phyloP scores from a whole-genome alignment of 2,329 filamentous ascomycete genomes.

The Eurotiales sp. region DNA sequence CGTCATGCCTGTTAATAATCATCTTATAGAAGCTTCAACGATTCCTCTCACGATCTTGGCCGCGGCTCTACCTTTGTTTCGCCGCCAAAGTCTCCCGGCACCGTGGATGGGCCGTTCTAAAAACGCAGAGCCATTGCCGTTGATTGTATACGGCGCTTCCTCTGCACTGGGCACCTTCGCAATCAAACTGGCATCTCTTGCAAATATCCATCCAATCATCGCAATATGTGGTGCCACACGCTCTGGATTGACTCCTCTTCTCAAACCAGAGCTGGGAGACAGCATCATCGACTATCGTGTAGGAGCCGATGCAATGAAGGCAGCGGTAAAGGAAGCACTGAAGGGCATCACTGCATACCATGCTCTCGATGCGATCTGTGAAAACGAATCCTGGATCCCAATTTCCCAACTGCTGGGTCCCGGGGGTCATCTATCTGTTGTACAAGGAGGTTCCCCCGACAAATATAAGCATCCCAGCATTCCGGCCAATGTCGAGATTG shows the following conservation, averaged over 20 bases:
- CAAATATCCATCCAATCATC: constrained; percentile 61
- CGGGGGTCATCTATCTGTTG: constrained; percentile 15
- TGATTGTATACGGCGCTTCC: constrained; percentile 35
- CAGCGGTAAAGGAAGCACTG: constrained; percentile 40
- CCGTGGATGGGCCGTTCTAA: constrained; percentile 44
- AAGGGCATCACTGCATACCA: constrained; percentile 34
- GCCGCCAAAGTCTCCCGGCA: constrained; percentile 44
- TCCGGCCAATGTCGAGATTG: constrained; percentile 35
- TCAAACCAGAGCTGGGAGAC: constrained; percentile 54
- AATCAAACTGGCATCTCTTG: constrained; percentile 52
- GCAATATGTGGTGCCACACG: constrained; percentile 51
- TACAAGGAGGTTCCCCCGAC: constrained; percentile 11
- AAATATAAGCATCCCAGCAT: constrained; percentile 35
- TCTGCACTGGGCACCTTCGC: constrained; percentile 57
- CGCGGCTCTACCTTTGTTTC: constrained; percentile 50
- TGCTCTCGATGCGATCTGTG: constrained; percentile 57
- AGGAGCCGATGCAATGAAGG: constrained; percentile 51
- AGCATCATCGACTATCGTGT: constrained; percentile 58
- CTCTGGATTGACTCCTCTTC: constrained; percentile 49
- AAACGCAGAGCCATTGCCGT: constrained; percentile 44
- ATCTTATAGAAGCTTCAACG: constrained; percentile 51
- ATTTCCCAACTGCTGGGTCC: constrained; percentile 43
- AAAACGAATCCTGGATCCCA: constrained; percentile 48
- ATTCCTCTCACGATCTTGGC: constrained; percentile 56
- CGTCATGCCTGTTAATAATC: neutral